phyloP scores from a whole-genome alignment of 768 basidiomycete genomes.

The Tremella mesenterica region DNA sequence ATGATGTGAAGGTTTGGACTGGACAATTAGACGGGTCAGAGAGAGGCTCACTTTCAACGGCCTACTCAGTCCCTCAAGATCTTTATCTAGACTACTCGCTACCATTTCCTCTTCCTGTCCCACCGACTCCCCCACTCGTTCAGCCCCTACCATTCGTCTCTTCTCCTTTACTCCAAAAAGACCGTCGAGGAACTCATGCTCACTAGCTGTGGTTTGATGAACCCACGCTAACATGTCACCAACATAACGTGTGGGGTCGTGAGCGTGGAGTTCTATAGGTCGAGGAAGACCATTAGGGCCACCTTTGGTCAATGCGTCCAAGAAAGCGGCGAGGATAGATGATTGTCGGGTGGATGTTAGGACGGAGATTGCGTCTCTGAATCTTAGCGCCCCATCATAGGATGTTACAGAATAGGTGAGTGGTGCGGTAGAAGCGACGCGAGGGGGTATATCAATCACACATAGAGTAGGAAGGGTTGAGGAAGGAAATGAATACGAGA shows the following conservation, averaged over 20 bases:
- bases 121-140: conserved; percentile 36
- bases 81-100: conserved; percentile 66
- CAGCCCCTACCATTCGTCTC: conserved; percentile 68
- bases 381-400: background rate
- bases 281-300: conserved; percentile 75
- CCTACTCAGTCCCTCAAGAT: conserved; percentile 71
- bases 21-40: background rate
- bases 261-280: conserved; percentile 94
- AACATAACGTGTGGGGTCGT: conserved; percentile 90
- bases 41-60: conserved; percentile 67
- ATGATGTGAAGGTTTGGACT: no score
- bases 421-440: no score
- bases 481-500: background rate
- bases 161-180: conserved; percentile 65
- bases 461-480: background rate
- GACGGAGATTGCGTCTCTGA: conserved; percentile 62
- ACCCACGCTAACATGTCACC: conserved; percentile 99
- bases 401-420: conserved; percentile 27
- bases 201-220: conserved; percentile 88
- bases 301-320: conserved; percentile 78
- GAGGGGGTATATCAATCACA: no score
- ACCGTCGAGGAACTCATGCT: conserved; percentile 84
- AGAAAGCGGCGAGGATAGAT: conserved; percentile 69
- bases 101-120: conserved; percentile 50
- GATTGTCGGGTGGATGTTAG: conserved; percentile 76